phyloP scores from a whole-genome alignment of 2,329 filamentous ascomycete species.

The Didymella segeticola region DNA sequence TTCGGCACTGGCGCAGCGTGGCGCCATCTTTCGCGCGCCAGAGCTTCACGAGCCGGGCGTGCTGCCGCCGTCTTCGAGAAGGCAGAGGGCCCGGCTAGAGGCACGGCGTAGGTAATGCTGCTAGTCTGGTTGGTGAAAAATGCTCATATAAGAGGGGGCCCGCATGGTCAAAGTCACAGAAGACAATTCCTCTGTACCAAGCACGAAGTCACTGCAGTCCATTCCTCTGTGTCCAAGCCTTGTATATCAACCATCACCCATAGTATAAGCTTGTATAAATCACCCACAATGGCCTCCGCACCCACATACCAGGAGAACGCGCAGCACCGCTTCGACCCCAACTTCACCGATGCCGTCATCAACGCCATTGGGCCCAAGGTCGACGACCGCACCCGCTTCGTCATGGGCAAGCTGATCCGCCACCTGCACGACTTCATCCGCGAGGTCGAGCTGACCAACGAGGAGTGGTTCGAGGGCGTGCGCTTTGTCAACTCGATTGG shows the following conservation, averaged over 20 bases:
- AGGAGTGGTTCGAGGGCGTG: constrained; percentile 79
- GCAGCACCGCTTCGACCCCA: constrained; percentile 69
- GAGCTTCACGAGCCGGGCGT: constrained; percentile 25
- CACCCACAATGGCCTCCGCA: constrained; percentile 22
- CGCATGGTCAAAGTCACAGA: neutral
- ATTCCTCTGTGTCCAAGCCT: too few species aligned
- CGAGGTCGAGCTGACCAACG: constrained; percentile 76
- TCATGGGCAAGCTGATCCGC: constrained; percentile 69
- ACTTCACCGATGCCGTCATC: constrained; percentile 77
- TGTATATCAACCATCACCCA: too few species aligned
- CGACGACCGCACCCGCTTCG: constrained; percentile 66
- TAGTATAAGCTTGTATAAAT: neutral
- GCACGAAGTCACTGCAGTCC: too few species aligned
- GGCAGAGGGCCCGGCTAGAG: constrained; percentile 25
- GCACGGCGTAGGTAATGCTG: constrained; percentile 30
- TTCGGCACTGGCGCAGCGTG: constrained; percentile 29
- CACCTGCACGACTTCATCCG: constrained; percentile 82
- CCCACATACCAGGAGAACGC: constrained; percentile 29
- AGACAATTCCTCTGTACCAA: too few species aligned
- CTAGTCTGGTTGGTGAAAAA: constrained; percentile 25
- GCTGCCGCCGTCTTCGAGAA: constrained; percentile 25
- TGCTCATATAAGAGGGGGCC: constrained; percentile 28
- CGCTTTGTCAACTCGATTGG: constrained; percentile 78
- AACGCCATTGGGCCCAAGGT: constrained; percentile 75
- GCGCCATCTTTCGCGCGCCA: constrained; percentile 11